Evolutionary conservation across 2,329 filamentous ascomycete genomes (phyloP), one percentile per base, ranked within the genome.

Genomic region (Stagonosporopsis rhizophila): DNA sequence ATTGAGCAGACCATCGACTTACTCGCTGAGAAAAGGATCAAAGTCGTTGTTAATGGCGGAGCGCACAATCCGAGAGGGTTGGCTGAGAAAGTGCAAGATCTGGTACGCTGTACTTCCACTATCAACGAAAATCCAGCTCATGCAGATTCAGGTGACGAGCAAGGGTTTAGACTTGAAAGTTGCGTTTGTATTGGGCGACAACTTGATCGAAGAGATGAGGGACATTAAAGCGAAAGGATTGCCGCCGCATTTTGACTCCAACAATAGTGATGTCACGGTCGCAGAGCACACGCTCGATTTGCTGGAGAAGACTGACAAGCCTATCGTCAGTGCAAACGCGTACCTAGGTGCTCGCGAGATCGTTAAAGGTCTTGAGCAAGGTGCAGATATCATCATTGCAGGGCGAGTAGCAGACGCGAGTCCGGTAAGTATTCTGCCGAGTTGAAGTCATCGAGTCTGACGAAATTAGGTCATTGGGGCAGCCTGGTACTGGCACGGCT

Each of bases 21-120:
- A 6, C 74, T 83, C 58, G 70, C 77, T 1, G 71, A 80, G 44
- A 80, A 83, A 56, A 66, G 76, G 0, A 85, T 86, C 71, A 84
- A 83, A 57, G 75, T 86, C 12, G 75, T 85, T 32, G 75, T 85
- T 52, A 86, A 87, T 61, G 84, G 84, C 2, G 85, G 85, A 0
- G 82, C 80, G 2, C 76, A 83, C 15, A 83, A 86, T 53, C 85
- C 85, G 0, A 76, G 77, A 53, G 82, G 79, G 0, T 64, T 87
- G 15, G 82, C 84, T 2, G 63, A 80, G 46, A 78, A 80, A 52
- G 74, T 80, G 0, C 68, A 76, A 4, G 65, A 75, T 17, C 58
- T 83, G 56, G 76, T 77, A 34, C 60, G 60, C n/a, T n/a, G n/a
- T n/a, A n/a, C n/a, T 47, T 15, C 2, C 5, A 2, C 11, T 20